These are phyloP conservation scores for Polysphondylium violaceum DNA, from an alignment of 78 protist species.

Conservation along the genomic window DNA sequence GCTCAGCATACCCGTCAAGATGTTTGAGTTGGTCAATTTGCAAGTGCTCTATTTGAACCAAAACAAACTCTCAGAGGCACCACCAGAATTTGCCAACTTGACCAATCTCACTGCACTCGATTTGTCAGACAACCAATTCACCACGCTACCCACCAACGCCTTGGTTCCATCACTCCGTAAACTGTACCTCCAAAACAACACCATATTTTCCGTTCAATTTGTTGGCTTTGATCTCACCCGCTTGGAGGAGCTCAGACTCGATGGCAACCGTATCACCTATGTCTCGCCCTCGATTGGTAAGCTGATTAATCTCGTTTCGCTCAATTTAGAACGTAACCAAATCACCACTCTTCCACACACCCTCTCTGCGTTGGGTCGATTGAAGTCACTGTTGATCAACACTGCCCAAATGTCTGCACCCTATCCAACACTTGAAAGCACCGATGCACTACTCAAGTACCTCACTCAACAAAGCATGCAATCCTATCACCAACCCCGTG, in stretches of 20 bases:
- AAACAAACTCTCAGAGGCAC: constrained; percentile 49
- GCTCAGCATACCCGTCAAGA: not conserved
- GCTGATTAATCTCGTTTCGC: not conserved
- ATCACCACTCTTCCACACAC: constrained; percentile 57
- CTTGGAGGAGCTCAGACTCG: constrained; percentile 42
- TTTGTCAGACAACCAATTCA: constrained; percentile 48
- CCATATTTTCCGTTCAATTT: constrained; percentile 5
- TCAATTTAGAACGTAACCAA: constrained; percentile 21
- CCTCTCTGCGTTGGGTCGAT: not conserved
- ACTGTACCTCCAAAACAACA: constrained; percentile 34
- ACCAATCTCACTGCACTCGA: constrained; percentile 12
- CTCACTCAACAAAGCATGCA: constrained; percentile 12
- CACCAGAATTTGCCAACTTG: constrained; percentile 5
- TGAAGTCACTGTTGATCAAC: not conserved
- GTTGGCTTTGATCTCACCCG: not conserved
- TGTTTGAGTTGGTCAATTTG: constrained; percentile 8
- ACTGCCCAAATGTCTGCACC: constrained; percentile 25
- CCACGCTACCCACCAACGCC: constrained; percentile 22
- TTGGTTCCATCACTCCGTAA: constrained; percentile 11
- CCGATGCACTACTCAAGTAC: constrained; percentile 23
- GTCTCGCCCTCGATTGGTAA: constrained; percentile 62
- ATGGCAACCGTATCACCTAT: constrained; percentile 39
- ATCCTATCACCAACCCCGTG: constrained; percentile 44
- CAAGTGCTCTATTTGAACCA: constrained; percentile 27
- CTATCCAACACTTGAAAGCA: constrained; percentile 18